Conservation (phyloP, 2,329 filamentous ascomycete species). For the Allantophomopsis lycopodina region DNA sequence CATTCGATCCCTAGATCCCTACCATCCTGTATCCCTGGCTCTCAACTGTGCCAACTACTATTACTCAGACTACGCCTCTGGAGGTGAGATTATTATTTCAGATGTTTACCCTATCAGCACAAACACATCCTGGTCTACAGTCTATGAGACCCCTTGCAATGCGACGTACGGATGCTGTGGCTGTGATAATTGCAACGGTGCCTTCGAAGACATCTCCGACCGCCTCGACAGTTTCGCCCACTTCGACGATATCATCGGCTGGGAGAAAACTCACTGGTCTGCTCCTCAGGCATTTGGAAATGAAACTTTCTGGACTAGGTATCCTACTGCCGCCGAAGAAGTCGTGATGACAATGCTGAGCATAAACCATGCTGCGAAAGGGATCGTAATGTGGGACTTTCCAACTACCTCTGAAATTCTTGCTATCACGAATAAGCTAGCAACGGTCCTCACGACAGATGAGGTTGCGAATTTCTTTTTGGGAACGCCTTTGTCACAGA, state of each 20-base stretch:
- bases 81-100: constrained; percentile 34
- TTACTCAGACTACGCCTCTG: constrained; percentile 31
- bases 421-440: too few relatives aligned
- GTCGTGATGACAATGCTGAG: constrained; percentile 30
- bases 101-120: constrained; percentile 35
- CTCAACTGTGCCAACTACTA: constrained; percentile 39
- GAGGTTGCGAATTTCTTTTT: too few relatives aligned
- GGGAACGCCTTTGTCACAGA: too few relatives aligned
- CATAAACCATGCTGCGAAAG: constrained; percentile 34
- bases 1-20: constrained; percentile 31
- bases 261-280: constrained; percentile 30
- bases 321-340: constrained; percentile 29
- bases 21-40: constrained; percentile 35
- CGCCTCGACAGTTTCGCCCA: constrained; percentile 25
- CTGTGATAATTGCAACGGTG: constrained; percentile 30
- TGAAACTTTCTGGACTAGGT: constrained; percentile 29
- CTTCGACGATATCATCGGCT: constrained; percentile 24
- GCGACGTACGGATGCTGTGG: constrained; percentile 36
- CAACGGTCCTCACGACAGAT: constrained; percentile 1
- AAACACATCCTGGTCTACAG: constrained; percentile 27
- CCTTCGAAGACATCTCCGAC: constrained; percentile 16
- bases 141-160: constrained; percentile 32
- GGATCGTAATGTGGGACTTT: constrained; percentile 30
- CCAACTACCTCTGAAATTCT: constrained; percentile 16
- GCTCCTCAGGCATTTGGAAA: constrained; percentile 34